Evolutionary conservation across 1,284 basidiomycete species (phyloP), one percentile per base, ranked within the genome.

Genomic region (Apiotrichum gamsii): DNA sequence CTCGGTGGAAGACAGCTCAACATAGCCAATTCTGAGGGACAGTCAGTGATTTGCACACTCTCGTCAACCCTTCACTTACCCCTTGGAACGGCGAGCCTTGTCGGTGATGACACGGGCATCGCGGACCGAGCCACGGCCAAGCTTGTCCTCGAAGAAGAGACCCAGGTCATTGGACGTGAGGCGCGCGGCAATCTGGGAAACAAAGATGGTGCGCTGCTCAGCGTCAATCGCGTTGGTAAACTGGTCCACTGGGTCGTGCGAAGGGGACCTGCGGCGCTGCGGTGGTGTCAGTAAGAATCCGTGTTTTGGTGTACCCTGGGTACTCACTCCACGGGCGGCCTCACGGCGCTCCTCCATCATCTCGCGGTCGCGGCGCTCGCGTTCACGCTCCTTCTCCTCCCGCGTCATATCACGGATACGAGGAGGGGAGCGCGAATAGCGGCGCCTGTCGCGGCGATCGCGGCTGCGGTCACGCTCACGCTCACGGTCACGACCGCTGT

Each of bases 111-210:
- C 90, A 52, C 90, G 79, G 16, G 93, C 90, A 63, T 97, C 94
- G 76, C 90, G 83, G 4, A 99, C 94, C 23, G 87, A 82, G 35
- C 84, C 84, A 72, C 88, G 86, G 21, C 91, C 91, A 28, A 96
- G 79, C 70, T 90, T 91, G 70, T 95, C 89, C 77, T 97, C 94
- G 69, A 99, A 97, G 77, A 99, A 98, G 74, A 94, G 88, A 54
- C 91, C 91, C 70, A 99, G 77, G 76, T 98, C 94, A 65, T 88
- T 81, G 64, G 91, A 90, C 49, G 90, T 94, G 69, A 97, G 83
- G 64, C 90, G 83, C 49, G 90, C 89, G 60, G 94, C 89, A 67
- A 99, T 83, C 76, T 97, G 94, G 62, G 91, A 93, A 69, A 96
- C 91, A 75, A 98, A 98, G 58, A 97, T 88, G 60, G 94, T 28